Evolutionary conservation across 1,284 basidiomycete species (phyloP), one percentile per base, ranked within the genome.

Genomic region (Trichosporon faecale): DNA sequence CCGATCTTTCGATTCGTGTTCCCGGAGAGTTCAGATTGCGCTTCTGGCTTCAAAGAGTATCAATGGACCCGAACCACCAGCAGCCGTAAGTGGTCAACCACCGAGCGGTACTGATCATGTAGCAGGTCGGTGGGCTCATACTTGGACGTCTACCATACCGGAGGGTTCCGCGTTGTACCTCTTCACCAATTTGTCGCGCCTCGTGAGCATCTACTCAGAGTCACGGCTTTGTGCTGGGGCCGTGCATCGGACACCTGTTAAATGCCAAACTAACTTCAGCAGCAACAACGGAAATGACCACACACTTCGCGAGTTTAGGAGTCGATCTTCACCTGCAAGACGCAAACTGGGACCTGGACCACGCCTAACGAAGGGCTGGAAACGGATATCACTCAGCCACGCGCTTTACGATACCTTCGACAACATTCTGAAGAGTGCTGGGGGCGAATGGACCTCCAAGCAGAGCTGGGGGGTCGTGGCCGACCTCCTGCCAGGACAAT

Each of bases 261-360:
- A 44, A 1, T 9, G 3, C 12, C 11, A 37, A 12, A 37, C 49
- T 61, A 12, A 29, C 23, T 6, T 18, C 29, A 12, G 27, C 57
- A 61, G 57, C 57, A 18, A 29, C 14, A 33, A 61, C 57, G 6
- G 57, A 61, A 33, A 9, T 61, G 57, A 61, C 57, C 8, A 29
- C 27, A n/a, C 57, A 61, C 29, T 61, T 61, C 29, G 57, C 57
- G 16, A n/a, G 29, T 18, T 31, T 61, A 18, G 57, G 57, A 23
- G 14, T 61, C 8, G 57, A 61, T 18, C 29, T 61, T 29, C 29
- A 31, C 29, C 31, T 31, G 14, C 57, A 61, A n/a, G 57, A 61
- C 18, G 57, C 57, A 31, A 61, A 61, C 29, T 61, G 57, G 57
- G 57, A 61, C 18, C 27, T 61, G 29, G 57, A 61, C 18, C 27